A percentile compares a stretch with the other conserved stretches of the same genome.
These are phyloP conservation scores for Raffaelea albimanens DNA, from an alignment of 2,329 filamentous ascomycete genomes.

Conservation along the genomic window DNA sequence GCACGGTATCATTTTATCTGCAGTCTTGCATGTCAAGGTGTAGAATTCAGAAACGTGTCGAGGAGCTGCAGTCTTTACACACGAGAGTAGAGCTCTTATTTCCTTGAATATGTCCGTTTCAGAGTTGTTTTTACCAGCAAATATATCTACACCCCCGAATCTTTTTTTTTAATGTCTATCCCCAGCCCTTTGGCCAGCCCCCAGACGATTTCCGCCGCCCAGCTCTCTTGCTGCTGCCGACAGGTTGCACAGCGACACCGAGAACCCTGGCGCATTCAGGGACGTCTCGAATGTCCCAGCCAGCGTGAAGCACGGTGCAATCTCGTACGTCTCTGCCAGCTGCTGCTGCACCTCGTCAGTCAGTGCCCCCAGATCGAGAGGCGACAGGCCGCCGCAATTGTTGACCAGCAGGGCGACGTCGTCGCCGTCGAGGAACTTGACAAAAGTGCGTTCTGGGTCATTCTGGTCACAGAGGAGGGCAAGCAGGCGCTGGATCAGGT, in stretches of 20 bases:
- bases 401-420: slow-evolving; percentile 51
- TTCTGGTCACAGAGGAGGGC: slow-evolving; percentile 52
- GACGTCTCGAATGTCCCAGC: slow-evolving; percentile 69
- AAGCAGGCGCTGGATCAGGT: slow-evolving; percentile 46
- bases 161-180: too few relatives aligned
- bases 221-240: slow-evolving; percentile 21
- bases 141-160: too few relatives aligned
- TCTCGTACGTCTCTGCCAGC: slow-evolving; percentile 37
- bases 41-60: too few relatives aligned
- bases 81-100: too few relatives aligned
- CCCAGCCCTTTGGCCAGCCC: too few relatives aligned
- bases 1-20: too few relatives aligned
- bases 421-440: slow-evolving; percentile 42
- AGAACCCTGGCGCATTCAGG: slow-evolving; percentile 66
- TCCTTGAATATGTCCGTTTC: too few relatives aligned
- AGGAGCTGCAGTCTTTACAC: too few relatives aligned
- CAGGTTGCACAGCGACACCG: slow-evolving; percentile 56
- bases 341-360: slow-evolving; percentile 57
- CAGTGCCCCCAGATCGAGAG: slow-evolving; percentile 62
- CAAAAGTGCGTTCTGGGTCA: slow-evolving; percentile 60
- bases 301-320: slow-evolving; percentile 54
- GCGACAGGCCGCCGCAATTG: slow-evolving; percentile 66
- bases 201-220: background rate
- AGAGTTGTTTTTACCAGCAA: too few relatives aligned
- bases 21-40: too few relatives aligned